phyloP scores from a whole-genome alignment of 2,329 filamentous ascomycete genomes.

The Penicillium sp. region DNA sequence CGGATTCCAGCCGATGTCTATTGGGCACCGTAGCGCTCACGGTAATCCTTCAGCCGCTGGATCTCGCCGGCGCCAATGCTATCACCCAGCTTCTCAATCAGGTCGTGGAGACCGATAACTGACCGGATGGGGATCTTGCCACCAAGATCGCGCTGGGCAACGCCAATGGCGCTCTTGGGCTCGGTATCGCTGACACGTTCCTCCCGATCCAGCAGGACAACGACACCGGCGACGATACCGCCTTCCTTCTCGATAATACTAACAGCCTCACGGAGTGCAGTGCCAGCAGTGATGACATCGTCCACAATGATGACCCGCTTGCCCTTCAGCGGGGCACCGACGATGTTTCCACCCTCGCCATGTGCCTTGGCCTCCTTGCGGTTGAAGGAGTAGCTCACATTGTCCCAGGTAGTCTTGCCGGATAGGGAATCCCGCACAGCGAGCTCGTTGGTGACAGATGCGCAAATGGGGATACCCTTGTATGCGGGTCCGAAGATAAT shows the following conservation, averaged over 20 bases:
- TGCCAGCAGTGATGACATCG: conserved; percentile 94
- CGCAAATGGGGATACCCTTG: conserved; percentile 92
- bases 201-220: conserved; percentile 80
- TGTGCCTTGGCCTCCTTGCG: conserved; percentile 96
- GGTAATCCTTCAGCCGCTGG: conserved; percentile 70
- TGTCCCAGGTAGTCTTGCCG: conserved; percentile 58
- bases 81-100: conserved; percentile 66
- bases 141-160: conserved; percentile 76
- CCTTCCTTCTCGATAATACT: conserved; percentile 83
- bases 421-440: conserved; percentile 58
- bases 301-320: conserved; percentile 88
- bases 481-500: conserved; percentile 92
- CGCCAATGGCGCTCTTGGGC: conserved; percentile 74
- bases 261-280: conserved; percentile 88
- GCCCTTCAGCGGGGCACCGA: conserved; percentile 79
- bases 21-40: conserved; percentile 45
- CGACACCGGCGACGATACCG: conserved; percentile 78
- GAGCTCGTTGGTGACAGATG: conserved; percentile 72
- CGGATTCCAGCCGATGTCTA: conserved; percentile 16
- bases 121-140: conserved; percentile 70
- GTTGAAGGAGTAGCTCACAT: conserved; percentile 83
- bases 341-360: conserved; percentile 89
- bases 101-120: conserved; percentile 70
- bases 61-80: conserved; percentile 63
- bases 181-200: conserved; percentile 61